A percentile compares a stretch with the other conserved stretches of the same genome.
Evolutionary conservation across 495 filamentous ascomycete genomes (phyloP).

Genomic region (Xylaria bambusicola): DNA sequence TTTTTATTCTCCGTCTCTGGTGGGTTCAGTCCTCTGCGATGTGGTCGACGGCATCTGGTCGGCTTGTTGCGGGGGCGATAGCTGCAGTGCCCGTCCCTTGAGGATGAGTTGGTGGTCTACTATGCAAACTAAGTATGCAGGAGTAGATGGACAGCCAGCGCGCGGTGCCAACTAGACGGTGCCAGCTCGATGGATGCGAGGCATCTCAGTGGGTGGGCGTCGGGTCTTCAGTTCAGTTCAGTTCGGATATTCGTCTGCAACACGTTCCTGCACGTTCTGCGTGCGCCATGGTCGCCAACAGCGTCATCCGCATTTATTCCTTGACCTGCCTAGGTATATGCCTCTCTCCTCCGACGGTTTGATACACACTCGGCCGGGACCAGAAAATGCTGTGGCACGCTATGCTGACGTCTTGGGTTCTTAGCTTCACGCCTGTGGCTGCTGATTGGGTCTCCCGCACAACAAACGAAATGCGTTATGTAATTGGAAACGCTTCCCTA

Average conservation of each 20-base stretch:
- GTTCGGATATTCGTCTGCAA: constrained; percentile 7
- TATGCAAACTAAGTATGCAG: background rate
- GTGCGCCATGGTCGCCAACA: background rate
- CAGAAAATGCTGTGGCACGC: constrained; percentile 11
- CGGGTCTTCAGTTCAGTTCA: background rate
- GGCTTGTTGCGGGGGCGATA: background rate
- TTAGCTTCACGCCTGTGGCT: background rate
- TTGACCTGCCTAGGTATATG: too few relatives aligned
- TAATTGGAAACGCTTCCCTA: constrained; percentile 1
- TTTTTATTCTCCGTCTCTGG: constrained; percentile 5
- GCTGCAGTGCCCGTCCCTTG: background rate
- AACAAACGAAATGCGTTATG: background rate
- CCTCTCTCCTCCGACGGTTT: background rate
- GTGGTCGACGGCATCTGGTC: background rate
- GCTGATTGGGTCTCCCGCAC: constrained; percentile 8
- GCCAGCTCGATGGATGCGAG: too few relatives aligned
- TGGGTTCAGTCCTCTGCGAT: background rate
- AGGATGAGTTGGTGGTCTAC: background rate
- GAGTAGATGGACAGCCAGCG: background rate
- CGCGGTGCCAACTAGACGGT: background rate
- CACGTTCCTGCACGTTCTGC: background rate
- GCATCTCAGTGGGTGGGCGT: background rate
- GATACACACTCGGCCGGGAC: background rate
- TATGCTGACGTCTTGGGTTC: constrained; percentile 3
- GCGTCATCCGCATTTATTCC: background rate